Base-by-base conservation (phyloP, 169 alveolate species). In the Plasmodium berghei region DNA sequence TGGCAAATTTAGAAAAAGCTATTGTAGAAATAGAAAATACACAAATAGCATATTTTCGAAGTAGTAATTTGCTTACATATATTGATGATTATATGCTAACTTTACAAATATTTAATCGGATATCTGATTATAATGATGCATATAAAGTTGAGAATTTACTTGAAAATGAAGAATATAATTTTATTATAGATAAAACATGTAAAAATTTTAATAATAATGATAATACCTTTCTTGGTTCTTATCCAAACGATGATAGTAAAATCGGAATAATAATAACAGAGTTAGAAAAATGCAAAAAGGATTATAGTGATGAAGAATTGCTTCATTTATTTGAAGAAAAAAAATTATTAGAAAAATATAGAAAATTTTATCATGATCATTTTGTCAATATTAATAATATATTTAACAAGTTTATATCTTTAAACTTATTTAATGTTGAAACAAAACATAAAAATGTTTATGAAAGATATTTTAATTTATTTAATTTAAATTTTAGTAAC, bases 401-500 rank as follows among this genome's bases (percentile, higher is more conserved):
- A 28, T 77, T 77, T 40, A 77, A 49, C 26, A 77, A 67, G 8
- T 48, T 77, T n/a, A 56, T 77, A 2, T 63, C 77, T 28, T 63
- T 63, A 2, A 63, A 77, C n/a, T 24, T 77, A 46, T 12, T 28
- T 26, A 69, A 40, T 16, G 54, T 63, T 22, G 89, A 77, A 20
- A 66, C 18, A 40, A 67, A 69, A 22, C 24, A 83, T 61, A 70
- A 70, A 14, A 24, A 10, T 14, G 63, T 83, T 0, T 83, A 70
- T 67, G 85, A 66, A 48, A 18, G 90, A 56, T 83, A 83, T 56
- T 83, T 28, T 69, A 69, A 83, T 45, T 49, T 83, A 9, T 83
- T 83, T 12, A 83, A 83, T 22, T 28, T 83, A 1, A 83, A 69
- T 12, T 83, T 66, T 48, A 83, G 86, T 40, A 83, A 83, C 40